Conservation (phyloP, 2,329 filamentous ascomycete species). For the Xylariaceae sp. region DNA sequence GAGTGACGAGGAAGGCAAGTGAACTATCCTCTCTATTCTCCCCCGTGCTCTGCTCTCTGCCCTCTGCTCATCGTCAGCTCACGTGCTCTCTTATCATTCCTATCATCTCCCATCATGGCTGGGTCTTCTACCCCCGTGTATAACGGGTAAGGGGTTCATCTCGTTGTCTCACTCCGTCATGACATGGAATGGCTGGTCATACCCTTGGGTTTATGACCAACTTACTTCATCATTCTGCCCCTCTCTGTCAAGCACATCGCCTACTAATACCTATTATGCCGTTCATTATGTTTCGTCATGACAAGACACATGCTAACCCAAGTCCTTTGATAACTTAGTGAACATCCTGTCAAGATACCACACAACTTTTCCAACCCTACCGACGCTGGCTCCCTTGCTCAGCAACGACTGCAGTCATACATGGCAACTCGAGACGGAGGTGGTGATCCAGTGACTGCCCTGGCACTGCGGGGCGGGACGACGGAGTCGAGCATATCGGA, state of each 20-base stretch:
- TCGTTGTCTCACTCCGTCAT: neutral
- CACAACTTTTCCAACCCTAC: neutral
- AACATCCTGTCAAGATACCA: neutral
- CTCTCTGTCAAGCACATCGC: too few species aligned
- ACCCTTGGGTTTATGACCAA: too few species aligned
- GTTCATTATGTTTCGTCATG: too few species aligned
- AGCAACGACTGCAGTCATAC: slow-evolving; percentile 13
- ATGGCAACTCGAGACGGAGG: slow-evolving; percentile 12
- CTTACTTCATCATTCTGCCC: too few species aligned
- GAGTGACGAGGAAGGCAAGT: too few species aligned
- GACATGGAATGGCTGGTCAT: too few species aligned
- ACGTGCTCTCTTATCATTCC: neutral
- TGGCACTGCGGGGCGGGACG: slow-evolving; percentile 6
- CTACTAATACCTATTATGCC: neutral
- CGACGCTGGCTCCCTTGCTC: neutral
- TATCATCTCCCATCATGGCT: neutral
- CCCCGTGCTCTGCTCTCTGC: too few species aligned
- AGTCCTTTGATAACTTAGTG: too few species aligned
- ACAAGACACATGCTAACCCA: too few species aligned
- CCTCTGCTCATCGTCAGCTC: too few species aligned
- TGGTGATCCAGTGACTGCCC: slow-evolving; percentile 26
- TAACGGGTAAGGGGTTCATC: neutral
- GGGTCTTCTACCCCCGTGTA: neutral
- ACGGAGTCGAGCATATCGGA: neutral
- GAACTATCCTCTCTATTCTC: too few species aligned